phyloP scores from a whole-genome alignment of 208 protist species.

The Trypanosoma vivax region DNA sequence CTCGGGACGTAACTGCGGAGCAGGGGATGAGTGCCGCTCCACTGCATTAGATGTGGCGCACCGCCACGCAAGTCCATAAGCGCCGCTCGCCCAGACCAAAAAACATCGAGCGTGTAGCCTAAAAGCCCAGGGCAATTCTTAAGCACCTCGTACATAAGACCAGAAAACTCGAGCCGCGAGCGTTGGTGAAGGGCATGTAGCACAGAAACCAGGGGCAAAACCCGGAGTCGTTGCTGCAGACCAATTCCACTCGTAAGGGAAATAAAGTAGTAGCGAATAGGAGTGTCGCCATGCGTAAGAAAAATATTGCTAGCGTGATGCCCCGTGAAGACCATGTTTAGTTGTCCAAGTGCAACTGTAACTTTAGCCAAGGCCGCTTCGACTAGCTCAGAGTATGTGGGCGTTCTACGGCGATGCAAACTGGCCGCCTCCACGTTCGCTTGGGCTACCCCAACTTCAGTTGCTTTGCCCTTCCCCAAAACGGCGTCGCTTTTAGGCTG shows the following conservation, averaged over 20 bases:
- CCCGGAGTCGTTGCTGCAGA: constrained; percentile 70
- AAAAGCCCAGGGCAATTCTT: constrained; percentile 73
- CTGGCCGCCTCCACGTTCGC: background rate
- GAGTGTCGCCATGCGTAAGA: constrained; percentile 33
- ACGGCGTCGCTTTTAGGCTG: too few species aligned
- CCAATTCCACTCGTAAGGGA: constrained; percentile 51
- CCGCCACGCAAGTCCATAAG: constrained; percentile 40
- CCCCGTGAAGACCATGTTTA: constrained; percentile 66
- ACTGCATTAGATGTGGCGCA: constrained; percentile 39
- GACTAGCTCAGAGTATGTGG: constrained; percentile 5
- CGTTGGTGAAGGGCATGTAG: constrained; percentile 68
- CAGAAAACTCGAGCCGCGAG: constrained; percentile 58
- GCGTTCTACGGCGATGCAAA: background rate
- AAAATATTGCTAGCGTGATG: constrained; percentile 49
- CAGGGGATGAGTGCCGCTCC: constrained; percentile 25
- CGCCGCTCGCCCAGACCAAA: constrained; percentile 49
- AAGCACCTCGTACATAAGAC: constrained; percentile 71
- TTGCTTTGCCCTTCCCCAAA: background rate
- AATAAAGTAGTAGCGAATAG: constrained; percentile 60
- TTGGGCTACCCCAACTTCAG: background rate
- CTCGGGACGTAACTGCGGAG: constrained; percentile 52
- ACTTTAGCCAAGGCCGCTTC: constrained; percentile 42
- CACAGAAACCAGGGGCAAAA: constrained; percentile 60
- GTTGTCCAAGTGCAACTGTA: constrained; percentile 57
- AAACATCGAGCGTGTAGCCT: constrained; percentile 57